Conservation (phyloP, 1,284 basidiomycete species). For the Flammula alnicola region DNA sequence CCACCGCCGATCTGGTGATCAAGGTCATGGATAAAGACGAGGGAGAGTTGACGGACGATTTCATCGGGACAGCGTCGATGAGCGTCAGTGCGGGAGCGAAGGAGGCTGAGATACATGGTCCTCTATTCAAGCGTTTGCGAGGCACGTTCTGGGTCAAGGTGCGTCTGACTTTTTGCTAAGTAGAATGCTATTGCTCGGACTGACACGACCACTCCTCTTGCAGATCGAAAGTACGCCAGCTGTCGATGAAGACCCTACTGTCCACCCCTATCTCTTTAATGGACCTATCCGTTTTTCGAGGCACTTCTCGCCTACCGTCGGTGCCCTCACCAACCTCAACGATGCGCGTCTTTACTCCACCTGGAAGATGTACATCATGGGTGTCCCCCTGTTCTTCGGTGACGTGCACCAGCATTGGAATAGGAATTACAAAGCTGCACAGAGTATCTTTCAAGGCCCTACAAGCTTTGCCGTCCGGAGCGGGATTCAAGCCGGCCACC, state of each 20-base stretch:
- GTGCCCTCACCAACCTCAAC: constrained; percentile 61
- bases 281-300: constrained; percentile 73
- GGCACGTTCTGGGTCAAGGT: constrained; percentile 77
- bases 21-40: constrained; percentile 71
- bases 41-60: constrained; percentile 60
- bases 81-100: constrained; percentile 58
- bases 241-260: constrained; percentile 35
- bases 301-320: constrained; percentile 72
- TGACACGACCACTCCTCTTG: neutral
- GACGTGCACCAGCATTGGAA: constrained; percentile 71
- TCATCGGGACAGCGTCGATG: constrained; percentile 66
- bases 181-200: too few relatives aligned
- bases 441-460: constrained; percentile 70
- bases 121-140: constrained; percentile 48
- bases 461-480: constrained; percentile 63
- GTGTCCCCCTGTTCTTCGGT: constrained; percentile 61
- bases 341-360: constrained; percentile 75
- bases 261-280: constrained; percentile 66
- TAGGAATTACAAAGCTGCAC: constrained; percentile 65
- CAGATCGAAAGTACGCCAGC: constrained; percentile 43
- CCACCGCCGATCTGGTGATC: constrained; percentile 58
- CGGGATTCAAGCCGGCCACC: constrained; percentile 71
- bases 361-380: constrained; percentile 76
- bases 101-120: constrained; percentile 62
- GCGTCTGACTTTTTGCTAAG: too few relatives aligned